These are phyloP conservation scores for Boletus rubropictus DNA, from an alignment of 768 basidiomycete species.

Conservation along the genomic window DNA sequence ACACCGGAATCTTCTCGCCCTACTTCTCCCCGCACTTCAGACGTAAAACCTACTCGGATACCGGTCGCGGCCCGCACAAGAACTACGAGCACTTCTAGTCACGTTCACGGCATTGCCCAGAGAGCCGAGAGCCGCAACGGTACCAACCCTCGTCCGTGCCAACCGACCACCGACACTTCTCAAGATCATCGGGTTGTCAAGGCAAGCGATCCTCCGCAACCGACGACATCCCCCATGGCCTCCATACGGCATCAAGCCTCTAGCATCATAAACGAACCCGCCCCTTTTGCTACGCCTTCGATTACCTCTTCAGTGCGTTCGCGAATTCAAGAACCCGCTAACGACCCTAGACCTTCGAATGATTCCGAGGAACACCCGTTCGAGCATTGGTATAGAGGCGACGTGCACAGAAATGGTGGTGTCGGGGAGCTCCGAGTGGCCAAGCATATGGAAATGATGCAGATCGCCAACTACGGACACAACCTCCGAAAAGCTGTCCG, in stretches of 20 bases:
- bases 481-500: conserved; percentile 34
- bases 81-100: conserved; percentile 39
- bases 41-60: conserved; percentile 44
- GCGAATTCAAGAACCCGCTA: conserved; percentile 29
- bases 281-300: conserved; percentile 50
- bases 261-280: conserved; percentile 55
- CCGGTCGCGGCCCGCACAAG: conserved; percentile 39
- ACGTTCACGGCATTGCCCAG: conserved; percentile 28
- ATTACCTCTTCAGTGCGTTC: conserved; percentile 41
- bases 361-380: conserved; percentile 82
- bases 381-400: conserved; percentile 88
- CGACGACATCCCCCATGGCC: conserved; percentile 30
- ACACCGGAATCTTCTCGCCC: conserved; percentile 36
- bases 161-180: conserved; percentile 23
- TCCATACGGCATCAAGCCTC: conserved; percentile 37
- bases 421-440: conserved; percentile 78
- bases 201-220: conserved; percentile 27
- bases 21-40: conserved; percentile 40
- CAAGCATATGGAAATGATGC: conserved; percentile 74
- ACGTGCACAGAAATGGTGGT: conserved; percentile 82
- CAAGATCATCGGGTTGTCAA: conserved; percentile 29
- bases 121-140: conserved; percentile 37
- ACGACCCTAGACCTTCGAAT: conserved; percentile 49
- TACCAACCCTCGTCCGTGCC: conserved; percentile 19
- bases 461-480: conserved; percentile 83